Conservation (phyloP, 305 asterid genomes). For the Petunia hybrid region DNA sequence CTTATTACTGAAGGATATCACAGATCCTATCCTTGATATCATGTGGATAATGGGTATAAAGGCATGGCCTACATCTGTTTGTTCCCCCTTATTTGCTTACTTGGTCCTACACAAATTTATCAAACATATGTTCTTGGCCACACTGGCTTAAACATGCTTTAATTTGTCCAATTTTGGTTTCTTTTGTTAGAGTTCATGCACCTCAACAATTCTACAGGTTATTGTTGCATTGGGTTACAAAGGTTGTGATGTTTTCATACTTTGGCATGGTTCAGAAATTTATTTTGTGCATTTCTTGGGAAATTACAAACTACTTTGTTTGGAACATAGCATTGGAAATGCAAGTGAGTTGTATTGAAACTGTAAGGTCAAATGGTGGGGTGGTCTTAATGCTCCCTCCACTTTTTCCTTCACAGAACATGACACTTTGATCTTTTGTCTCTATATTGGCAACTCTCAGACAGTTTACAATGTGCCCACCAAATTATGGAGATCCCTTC, state of each 20-base stretch:
- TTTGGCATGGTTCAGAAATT: conserved; percentile 15
- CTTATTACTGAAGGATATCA: not conserved
- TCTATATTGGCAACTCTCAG: conserved; percentile 13
- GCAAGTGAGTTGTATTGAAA: not conserved
- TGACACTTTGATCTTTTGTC: not conserved
- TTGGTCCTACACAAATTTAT: conserved; percentile 32
- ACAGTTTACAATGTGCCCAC: conserved; percentile 21
- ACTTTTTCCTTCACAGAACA: conserved; percentile 27
- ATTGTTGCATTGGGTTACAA: conserved; percentile 29
- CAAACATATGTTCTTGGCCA: not conserved
- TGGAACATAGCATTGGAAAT: not conserved
- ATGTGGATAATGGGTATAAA: conserved; percentile 30
- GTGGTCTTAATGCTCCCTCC: conserved; percentile 27
- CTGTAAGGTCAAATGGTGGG: not conserved
- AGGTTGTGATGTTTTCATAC: not conserved
- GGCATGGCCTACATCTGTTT: conserved; percentile 31
- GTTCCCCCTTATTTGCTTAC: conserved; percentile 29
- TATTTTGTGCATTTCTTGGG: not conserved
- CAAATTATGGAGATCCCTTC: not conserved
- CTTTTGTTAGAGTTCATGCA: conserved; percentile 26
- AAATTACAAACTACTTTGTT: not conserved
- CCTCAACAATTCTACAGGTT: not conserved
- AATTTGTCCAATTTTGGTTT: not conserved
- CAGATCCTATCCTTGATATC: not conserved
- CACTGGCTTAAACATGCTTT: not conserved